A percentile compares a stretch with the other conserved stretches of the same genome.
Evolutionary conservation across 495 filamentous ascomycete genomes (phyloP).

Genomic region (Xylaria cubensis): DNA sequence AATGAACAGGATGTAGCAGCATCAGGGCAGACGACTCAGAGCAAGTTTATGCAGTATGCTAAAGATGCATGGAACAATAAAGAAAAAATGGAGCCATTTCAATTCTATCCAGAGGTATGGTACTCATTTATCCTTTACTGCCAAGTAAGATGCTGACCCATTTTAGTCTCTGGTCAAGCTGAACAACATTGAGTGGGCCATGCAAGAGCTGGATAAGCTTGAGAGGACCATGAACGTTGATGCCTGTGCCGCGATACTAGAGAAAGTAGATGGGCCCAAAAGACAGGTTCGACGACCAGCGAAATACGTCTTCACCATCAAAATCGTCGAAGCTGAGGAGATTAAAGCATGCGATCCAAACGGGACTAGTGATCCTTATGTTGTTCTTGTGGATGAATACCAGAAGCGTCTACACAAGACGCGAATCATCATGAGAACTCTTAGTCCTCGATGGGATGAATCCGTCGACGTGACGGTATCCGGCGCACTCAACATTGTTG

Average conservation of each 20-base stretch:
- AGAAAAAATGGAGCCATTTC: constrained; percentile 96
- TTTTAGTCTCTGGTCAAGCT: constrained; percentile 91
- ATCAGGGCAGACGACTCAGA: constrained; percentile 79
- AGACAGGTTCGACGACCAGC: constrained; percentile 64
- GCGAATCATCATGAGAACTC: constrained; percentile 84
- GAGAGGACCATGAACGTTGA: constrained; percentile 94
- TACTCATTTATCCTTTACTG: constrained; percentile 1
- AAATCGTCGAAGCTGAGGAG: constrained; percentile 98
- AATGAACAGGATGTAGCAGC: constrained; percentile 86
- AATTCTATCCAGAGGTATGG: constrained; percentile 89
- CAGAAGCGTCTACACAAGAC: constrained; percentile 98
- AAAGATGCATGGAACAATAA: constrained; percentile 95
- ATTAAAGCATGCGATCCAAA: constrained; percentile 96
- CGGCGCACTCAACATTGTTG: constrained; percentile 90
- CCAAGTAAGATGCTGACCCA: constrained; percentile 32
- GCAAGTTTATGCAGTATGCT: constrained; percentile 88
- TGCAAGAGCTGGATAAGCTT: constrained; percentile 86
- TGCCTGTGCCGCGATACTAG: constrained; percentile 82
- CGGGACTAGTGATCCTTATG: constrained; percentile 94
- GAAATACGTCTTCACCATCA: constrained; percentile 97
- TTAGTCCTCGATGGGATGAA: constrained; percentile 98
- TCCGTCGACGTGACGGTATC: constrained; percentile 93
- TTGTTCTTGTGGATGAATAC: constrained; percentile 95
- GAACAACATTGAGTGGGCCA: constrained; percentile 95
- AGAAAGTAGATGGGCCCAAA: constrained; percentile 60